A percentile compares a stretch with the other conserved stretches of the same genome.
phyloP scores from a whole-genome alignment of 768 basidiomycete genomes.

The Candolleomyces eurysporus region DNA sequence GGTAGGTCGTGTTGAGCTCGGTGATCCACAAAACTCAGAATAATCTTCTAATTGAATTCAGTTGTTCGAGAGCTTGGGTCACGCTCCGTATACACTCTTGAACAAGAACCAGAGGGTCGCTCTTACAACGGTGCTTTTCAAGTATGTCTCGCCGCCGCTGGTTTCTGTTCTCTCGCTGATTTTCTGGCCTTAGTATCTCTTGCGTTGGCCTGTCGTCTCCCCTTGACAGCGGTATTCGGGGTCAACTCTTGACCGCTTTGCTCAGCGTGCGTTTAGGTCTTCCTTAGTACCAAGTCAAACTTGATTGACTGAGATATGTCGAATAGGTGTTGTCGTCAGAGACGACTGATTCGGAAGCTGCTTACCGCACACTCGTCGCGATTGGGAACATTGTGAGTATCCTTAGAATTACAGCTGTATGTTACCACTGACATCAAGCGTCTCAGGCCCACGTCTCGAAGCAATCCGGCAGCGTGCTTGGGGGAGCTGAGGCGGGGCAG shows the following conservation, averaged over 20 bases:
- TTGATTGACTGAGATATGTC: no score
- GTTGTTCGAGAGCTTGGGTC: slow-evolving; percentile 54
- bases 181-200: slow-evolving; percentile 53
- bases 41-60: slow-evolving; percentile 18
- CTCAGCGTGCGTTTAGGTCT: slow-evolving; percentile 37
- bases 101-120: slow-evolving; percentile 75
- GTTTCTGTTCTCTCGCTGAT: slow-evolving; percentile 5
- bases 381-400: slow-evolving; percentile 67
- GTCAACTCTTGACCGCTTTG: slow-evolving; percentile 43
- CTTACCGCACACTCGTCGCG: slow-evolving; percentile 68
- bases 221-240: slow-evolving; percentile 36
- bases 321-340: slow-evolving; percentile 47
- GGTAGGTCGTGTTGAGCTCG: slow-evolving; percentile 33
- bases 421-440: background rate
- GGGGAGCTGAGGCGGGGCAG: slow-evolving; percentile 37
- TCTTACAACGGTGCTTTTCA: slow-evolving; percentile 80
- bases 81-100: slow-evolving; percentile 51
- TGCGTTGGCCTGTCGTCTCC: slow-evolving; percentile 49
- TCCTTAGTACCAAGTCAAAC: background rate
- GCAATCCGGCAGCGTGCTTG: slow-evolving; percentile 31
- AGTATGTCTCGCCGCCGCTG: slow-evolving; percentile 53
- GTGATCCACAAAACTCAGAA: background rate
- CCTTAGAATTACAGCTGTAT: background rate
- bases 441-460: slow-evolving; percentile 50
- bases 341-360: slow-evolving; percentile 61